These are phyloP conservation scores for Mortierella sp. DNA, from an alignment of 371 early-diverging fungal genomes.

Conservation along the genomic window DNA sequence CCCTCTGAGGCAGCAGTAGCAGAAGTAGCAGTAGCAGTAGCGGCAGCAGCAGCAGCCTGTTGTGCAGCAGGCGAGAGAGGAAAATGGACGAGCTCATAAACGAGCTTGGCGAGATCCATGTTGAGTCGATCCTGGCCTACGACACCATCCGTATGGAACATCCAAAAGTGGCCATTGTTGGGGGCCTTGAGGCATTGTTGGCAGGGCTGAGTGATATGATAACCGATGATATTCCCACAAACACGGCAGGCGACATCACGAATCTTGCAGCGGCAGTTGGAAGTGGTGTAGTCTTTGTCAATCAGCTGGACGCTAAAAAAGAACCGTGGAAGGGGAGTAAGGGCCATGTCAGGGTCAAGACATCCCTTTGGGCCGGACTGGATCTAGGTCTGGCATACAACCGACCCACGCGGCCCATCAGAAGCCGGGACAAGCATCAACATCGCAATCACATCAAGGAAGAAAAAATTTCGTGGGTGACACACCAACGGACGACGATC, in stretches of 20 bases:
- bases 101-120: conserved; percentile 40
- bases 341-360: background rate
- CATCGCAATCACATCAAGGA: no score
- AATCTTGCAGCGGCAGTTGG: conserved; percentile 92
- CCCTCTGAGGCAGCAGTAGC: background rate
- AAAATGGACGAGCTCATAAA: conserved; percentile 23
- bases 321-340: conserved; percentile 1
- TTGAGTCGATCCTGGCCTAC: conserved; percentile 41
- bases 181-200: conserved; percentile 89
- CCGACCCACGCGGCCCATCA: no score
- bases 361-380: background rate
- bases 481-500: no score
- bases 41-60: background rate
- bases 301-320: conserved; percentile 81
- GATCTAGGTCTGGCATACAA: background rate
- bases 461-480: no score
- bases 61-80: background rate
- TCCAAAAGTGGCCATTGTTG: conserved; percentile 98
- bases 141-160: conserved; percentile 93
- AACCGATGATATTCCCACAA: conserved; percentile 96
- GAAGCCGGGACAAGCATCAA: no score
- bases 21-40: background rate
- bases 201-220: conserved; percentile 97
- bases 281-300: conserved; percentile 89
- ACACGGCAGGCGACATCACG: conserved; percentile 94